phyloP scores from a whole-genome alignment of 1,284 basidiomycete genomes.

The Microbotryum saponariae region DNA sequence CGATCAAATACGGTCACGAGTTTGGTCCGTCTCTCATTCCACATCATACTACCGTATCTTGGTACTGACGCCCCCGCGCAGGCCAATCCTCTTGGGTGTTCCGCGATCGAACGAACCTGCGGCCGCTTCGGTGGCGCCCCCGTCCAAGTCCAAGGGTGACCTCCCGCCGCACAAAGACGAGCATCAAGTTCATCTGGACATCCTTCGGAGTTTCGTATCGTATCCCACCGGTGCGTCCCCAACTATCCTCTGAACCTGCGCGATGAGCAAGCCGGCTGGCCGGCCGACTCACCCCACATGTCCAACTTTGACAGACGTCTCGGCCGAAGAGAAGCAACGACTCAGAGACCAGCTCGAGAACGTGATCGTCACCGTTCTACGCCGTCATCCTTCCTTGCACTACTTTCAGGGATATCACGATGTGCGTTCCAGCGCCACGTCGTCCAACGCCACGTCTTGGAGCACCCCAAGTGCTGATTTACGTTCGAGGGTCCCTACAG shows the following conservation, averaged over 20 bases:
- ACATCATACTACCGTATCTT: neutral
- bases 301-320: conserved; percentile 9
- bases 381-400: conserved; percentile 32
- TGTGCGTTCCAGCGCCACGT: neutral
- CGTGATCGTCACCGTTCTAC: conserved; percentile 32
- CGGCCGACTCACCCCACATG: too few relatives aligned
- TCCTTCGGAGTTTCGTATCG: conserved; percentile 35
- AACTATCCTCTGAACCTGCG: too few relatives aligned
- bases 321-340: conserved; percentile 21
- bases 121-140: neutral
- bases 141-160: too few relatives aligned
- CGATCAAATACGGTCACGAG: conserved; percentile 11
- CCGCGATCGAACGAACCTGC: conserved; percentile 1
- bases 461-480: neutral
- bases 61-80: neutral
- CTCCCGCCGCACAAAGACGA: conserved; percentile 7
- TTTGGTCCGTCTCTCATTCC: conserved; percentile 10
- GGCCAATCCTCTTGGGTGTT: conserved; percentile 20
- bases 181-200: conserved; percentile 37
- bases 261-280: too few relatives aligned
- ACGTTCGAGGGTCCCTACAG: conserved; percentile 13
- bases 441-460: too few relatives aligned
- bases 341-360: conserved; percentile 28
- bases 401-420: conserved; percentile 38
- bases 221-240: conserved; percentile 30